These are phyloP conservation scores for Marvania coccoides DNA, from an alignment of 139 green algal genomes.

Conservation along the genomic window DNA sequence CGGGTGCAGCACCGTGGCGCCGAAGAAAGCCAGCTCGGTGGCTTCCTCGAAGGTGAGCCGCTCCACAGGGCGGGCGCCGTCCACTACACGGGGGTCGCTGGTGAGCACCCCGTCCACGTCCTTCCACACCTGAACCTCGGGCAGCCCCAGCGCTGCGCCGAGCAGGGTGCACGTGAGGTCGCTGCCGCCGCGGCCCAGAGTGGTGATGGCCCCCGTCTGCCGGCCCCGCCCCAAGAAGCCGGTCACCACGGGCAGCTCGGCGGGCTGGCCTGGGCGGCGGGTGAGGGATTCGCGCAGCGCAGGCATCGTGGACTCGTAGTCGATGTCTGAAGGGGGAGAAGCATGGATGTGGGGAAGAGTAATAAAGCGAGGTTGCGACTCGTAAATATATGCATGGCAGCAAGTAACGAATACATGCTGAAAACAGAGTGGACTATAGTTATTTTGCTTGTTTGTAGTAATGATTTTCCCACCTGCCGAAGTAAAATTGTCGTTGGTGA, in stretches of 20 bases:
- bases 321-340: constrained; percentile 42
- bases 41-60: constrained; percentile 97
- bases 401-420: no score
- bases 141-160: constrained; percentile 70
- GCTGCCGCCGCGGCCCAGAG: constrained; percentile 87
- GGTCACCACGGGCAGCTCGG: constrained; percentile 76
- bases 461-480: constrained; percentile 75
- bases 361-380: no score
- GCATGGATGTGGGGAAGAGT: no score
- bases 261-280: background rate
- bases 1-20: constrained; percentile 93
- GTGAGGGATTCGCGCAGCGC: constrained; percentile 31
- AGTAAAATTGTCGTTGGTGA: constrained; percentile 89
- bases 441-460: no score
- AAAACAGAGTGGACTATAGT: no score
- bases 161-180: constrained; percentile 95
- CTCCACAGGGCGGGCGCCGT: constrained; percentile 61
- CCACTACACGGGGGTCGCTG: constrained; percentile 80
- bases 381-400: no score
- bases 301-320: constrained; percentile 44
- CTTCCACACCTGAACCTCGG: constrained; percentile 97
- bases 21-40: constrained; percentile 96
- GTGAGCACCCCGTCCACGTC: constrained; percentile 98
- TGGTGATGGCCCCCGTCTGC: constrained; percentile 85
- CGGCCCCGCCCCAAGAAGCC: constrained; percentile 86